phyloP scores from a whole-genome alignment of 305 asterid genomes.

The Fraxinus latifolia region DNA sequence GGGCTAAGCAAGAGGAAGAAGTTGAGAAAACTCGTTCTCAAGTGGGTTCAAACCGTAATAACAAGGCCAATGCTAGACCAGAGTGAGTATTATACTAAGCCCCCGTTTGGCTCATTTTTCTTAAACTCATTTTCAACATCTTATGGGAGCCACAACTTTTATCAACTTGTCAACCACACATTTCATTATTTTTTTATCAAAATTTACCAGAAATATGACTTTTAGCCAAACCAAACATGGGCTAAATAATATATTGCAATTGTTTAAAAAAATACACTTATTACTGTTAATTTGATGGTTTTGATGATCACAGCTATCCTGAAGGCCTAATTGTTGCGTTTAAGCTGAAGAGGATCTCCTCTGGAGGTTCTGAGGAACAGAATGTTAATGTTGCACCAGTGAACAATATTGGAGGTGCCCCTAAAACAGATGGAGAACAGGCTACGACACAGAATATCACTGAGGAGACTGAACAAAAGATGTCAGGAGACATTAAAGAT shows the following conservation, averaged over 20 bases:
- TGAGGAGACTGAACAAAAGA: slow-evolving; percentile 32
- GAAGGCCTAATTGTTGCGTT: slow-evolving; percentile 83
- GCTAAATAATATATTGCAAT: not conserved
- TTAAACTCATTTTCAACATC: not conserved
- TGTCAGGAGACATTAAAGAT: slow-evolving; percentile 29
- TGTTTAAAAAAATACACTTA: not conserved
- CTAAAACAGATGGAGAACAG: slow-evolving; percentile 40
- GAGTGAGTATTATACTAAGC: slow-evolving; percentile 44
- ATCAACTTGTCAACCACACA: not conserved
- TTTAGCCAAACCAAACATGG: not conserved
- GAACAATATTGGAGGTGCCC: slow-evolving; percentile 31
- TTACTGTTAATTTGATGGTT: slow-evolving; percentile 17
- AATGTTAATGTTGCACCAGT: slow-evolving; percentile 38
- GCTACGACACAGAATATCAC: slow-evolving; percentile 28
- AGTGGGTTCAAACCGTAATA: slow-evolving; percentile 51
- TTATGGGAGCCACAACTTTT: not conserved
- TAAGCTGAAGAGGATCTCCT: slow-evolving; percentile 53
- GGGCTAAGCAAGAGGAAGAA: slow-evolving; percentile 71
- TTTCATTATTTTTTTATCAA: not conserved
- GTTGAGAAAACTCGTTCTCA: slow-evolving; percentile 40
- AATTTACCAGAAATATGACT: not conserved
- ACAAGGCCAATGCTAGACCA: slow-evolving; percentile 42
- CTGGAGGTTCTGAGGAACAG: slow-evolving; percentile 37
- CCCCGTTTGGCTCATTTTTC: not conserved
- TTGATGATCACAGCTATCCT: slow-evolving; percentile 64